A percentile compares a stretch with the other conserved stretches of the same genome.
Conservation (phyloP, 73 alveolate species). For the Symbiodinium natans region DNA sequence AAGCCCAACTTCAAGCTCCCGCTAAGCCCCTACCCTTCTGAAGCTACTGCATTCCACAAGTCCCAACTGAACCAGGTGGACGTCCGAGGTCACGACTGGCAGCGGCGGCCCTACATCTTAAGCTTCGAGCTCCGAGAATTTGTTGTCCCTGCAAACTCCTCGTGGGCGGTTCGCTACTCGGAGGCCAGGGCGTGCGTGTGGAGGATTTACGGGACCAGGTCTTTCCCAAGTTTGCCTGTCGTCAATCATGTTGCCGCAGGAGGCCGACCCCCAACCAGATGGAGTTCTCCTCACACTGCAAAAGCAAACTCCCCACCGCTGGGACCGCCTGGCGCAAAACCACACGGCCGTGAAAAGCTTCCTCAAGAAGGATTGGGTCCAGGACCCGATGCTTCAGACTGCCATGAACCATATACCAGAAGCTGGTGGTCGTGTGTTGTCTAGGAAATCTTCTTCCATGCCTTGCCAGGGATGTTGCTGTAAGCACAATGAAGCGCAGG, state of each 20-base stretch:
- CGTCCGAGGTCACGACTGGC: neutral
- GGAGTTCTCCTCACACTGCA: constrained; percentile 61
- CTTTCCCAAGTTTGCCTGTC: too few relatives aligned
- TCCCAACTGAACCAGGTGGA: neutral
- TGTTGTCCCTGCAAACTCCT: constrained; percentile 32
- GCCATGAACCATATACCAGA: too few relatives aligned
- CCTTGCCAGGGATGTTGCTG: too few relatives aligned
- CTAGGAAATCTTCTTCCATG: too few relatives aligned
- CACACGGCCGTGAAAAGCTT: constrained; percentile 64
- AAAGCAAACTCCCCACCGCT: constrained; percentile 55
- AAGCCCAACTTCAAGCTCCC: too few relatives aligned
- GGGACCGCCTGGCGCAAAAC: constrained; percentile 91
- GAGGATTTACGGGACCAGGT: too few relatives aligned
- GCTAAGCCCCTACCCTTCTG: too few relatives aligned
- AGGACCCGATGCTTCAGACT: constrained; percentile 6
- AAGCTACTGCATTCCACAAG: too few relatives aligned
- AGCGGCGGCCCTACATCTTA: neutral
- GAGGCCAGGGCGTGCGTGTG: constrained; percentile 17
- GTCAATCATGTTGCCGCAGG: too few relatives aligned
- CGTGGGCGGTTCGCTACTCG: constrained; percentile 25
- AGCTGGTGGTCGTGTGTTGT: too few relatives aligned
- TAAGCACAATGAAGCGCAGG: neutral
- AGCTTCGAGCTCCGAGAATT: constrained; percentile 30
- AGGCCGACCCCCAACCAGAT: constrained; percentile 20
- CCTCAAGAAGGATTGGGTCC: constrained; percentile 80